A percentile compares a stretch with the other conserved stretches of the same genome.
Conservation (phyloP, 2,329 filamentous ascomycete species). For the Monilinia fructigena region DNA sequence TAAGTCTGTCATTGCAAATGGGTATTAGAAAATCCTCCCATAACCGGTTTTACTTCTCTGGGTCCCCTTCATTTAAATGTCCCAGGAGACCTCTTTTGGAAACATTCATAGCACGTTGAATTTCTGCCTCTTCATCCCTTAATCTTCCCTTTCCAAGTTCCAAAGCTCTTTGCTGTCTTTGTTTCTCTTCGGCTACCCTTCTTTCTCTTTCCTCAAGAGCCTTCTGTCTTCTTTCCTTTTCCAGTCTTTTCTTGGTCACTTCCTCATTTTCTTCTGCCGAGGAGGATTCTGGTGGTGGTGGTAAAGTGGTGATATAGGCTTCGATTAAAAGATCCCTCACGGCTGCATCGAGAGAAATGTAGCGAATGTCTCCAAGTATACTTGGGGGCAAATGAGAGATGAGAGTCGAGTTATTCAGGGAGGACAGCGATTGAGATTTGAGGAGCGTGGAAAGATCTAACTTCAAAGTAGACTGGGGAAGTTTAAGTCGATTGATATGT, state of each 20-base stretch:
- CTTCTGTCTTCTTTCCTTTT: slow-evolving; percentile 59
- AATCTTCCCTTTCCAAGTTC: slow-evolving; percentile 60
- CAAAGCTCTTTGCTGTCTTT: slow-evolving; percentile 57
- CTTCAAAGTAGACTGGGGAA: slow-evolving; percentile 65
- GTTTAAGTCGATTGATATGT: slow-evolving; percentile 64
- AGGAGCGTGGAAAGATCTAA: slow-evolving; percentile 67
- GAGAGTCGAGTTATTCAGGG: slow-evolving; percentile 59
- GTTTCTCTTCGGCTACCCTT: slow-evolving; percentile 62
- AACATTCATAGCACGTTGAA: slow-evolving; percentile 67
- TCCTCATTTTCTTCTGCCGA: slow-evolving; percentile 52
- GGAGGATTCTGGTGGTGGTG: slow-evolving; percentile 53
- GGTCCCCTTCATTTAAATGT: slow-evolving; percentile 48
- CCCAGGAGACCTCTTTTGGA: slow-evolving; percentile 64
- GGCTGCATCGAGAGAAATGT: slow-evolving; percentile 61
- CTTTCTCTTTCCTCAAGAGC: slow-evolving; percentile 65
- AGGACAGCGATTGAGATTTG: slow-evolving; percentile 55
- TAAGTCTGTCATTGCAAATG: not conserved
- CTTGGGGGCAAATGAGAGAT: slow-evolving; percentile 58
- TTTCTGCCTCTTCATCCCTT: slow-evolving; percentile 64
- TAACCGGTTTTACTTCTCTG: not conserved
- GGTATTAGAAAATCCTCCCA: not conserved
- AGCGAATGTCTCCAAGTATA: slow-evolving; percentile 66
- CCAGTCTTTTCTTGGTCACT: slow-evolving; percentile 50
- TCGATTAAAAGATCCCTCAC: slow-evolving; percentile 64
- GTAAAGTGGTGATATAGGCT: slow-evolving; percentile 63